Percentiles rank a stretch among this genome's conserved stretches.
phyloP scores from a whole-genome alignment of 139 green algal species.

The Coelastrella sp. region DNA sequence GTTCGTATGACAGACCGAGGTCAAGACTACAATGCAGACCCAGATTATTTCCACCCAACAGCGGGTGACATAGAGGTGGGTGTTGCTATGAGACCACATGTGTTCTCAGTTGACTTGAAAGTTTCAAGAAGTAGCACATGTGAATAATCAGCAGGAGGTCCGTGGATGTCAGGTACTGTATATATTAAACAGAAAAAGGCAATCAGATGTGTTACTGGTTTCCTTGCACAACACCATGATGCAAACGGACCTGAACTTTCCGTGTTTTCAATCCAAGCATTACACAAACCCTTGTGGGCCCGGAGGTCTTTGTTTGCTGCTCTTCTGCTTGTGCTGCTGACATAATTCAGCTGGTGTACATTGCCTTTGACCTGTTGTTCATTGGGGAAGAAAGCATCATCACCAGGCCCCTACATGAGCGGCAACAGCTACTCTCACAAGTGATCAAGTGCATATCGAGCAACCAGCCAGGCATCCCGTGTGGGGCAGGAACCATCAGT shows the following conservation, averaged over 20 bases:
- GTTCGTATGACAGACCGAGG: not conserved
- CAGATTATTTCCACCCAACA: slow-evolving; percentile 7
- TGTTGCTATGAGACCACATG: not conserved
- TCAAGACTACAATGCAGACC: not conserved
- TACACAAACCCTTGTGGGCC: too few species aligned
- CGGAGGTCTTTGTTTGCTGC: too few species aligned
- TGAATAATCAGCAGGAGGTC: too few species aligned
- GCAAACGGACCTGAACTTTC: too few species aligned
- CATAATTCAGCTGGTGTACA: slow-evolving; percentile 69
- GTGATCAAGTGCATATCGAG: slow-evolving; percentile 16
- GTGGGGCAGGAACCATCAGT: slow-evolving; percentile 34
- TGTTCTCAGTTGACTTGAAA: not conserved
- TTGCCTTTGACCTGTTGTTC: slow-evolving; percentile 92
- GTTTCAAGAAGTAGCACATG: too few species aligned
- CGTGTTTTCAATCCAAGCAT: too few species aligned
- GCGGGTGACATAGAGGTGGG: slow-evolving; percentile 48
- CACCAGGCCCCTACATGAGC: slow-evolving; percentile 58
- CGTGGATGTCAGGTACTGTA: too few species aligned
- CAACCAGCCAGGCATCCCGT: not conserved
- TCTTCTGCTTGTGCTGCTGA: not conserved
- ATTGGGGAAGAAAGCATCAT: slow-evolving; percentile 52
- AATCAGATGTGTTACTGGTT: too few species aligned
- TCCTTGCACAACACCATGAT: too few species aligned
- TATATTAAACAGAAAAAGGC: too few species aligned
- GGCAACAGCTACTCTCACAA: slow-evolving; percentile 59